Evolutionary conservation across 2,329 filamentous ascomycete genomes (phyloP), one percentile per base, ranked within the genome.

Genomic region (Claviceps capensis): DNA sequence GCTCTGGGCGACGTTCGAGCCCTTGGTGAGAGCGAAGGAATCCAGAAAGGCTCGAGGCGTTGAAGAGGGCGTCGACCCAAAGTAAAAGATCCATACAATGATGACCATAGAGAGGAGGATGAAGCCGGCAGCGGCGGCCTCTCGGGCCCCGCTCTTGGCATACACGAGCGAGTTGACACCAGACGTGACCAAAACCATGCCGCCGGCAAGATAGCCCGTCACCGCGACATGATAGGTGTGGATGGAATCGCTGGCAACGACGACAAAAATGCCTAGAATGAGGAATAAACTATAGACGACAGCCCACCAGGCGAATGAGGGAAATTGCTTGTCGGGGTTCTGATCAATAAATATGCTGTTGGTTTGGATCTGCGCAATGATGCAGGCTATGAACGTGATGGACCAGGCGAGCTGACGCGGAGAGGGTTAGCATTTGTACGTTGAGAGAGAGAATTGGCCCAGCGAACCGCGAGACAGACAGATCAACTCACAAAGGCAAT

Each of bases 51-150:
- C 84, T 61, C 91, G 86, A 57, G 90, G 87, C 51, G 84, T 80
- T 16, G 90, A 87, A 43, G 88, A 86, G 1, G 91, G 89, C 17
- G 89, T 85, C 2, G 91, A 95, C 62, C 93, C 93, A 63, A 96
- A 98, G 75, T 97, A 97, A 71, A 97, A 95, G 60, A 96, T 95
- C 93, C 93, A 98, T 54, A 97, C 81, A 61, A 95, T 90, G 60
- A 86, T 81, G 52, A 96, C 83, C 81, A 97, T 96, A 53, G 89
- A 91, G 47, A 97, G 75, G 50, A 98, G 76, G 56, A 98, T 95
- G 68, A 94, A 94, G 46, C 93, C 93, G 54, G 93, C 93, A 30
- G 86, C 88, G 7, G 87, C 85, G 52, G 93, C 91, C 70, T 97
- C 85, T 63, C 84, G 82, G 50, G 88, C 78, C 37, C 81, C 82